phyloP scores from a whole-genome alignment of 1,139 yeast species.

The Suhomyces bokatorum region DNA sequence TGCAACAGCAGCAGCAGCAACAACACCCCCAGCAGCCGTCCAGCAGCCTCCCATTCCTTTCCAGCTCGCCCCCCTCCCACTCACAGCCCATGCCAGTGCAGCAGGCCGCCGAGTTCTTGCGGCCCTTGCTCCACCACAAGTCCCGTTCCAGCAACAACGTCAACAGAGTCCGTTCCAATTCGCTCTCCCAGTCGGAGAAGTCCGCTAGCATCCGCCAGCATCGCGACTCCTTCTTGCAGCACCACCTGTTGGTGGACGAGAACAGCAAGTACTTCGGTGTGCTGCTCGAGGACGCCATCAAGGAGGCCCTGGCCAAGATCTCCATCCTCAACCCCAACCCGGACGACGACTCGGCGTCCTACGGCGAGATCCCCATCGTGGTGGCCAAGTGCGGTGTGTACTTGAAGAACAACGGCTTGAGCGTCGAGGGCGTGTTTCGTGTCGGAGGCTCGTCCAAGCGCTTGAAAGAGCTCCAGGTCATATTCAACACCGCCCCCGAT shows the following conservation, averaged over 20 bases:
- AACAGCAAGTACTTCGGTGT: conserved; percentile 80
- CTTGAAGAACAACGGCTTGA: conserved; percentile 72
- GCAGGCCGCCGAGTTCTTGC: conserved; percentile 33
- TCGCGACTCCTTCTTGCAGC: conserved; percentile 55
- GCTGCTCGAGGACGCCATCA: conserved; percentile 66
- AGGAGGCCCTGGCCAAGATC: conserved; percentile 74
- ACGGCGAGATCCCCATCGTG: conserved; percentile 83
- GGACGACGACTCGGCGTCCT: conserved; percentile 55
- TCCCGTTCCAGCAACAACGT: conserved; percentile 53
- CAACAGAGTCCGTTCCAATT: conserved; percentile 40
- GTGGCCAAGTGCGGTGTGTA: conserved; percentile 94
- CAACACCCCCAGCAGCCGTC: conserved; percentile 7
- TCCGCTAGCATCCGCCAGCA: conserved; percentile 48
- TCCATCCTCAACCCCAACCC: conserved; percentile 57
- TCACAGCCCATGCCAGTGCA: conserved; percentile 13
- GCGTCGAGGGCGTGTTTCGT: conserved; percentile 88
- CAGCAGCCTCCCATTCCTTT: conserved; percentile 12
- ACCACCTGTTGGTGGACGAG: conserved; percentile 45
- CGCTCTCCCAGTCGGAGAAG: conserved; percentile 36
- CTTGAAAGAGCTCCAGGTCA: conserved; percentile 77
- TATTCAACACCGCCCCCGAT: conserved; percentile 83
- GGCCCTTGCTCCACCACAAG: conserved; percentile 52
- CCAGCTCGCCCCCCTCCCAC: conserved; percentile 11
- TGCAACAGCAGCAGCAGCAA: conserved; percentile 6
- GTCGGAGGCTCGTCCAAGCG: conserved; percentile 91